Evolutionary conservation across 2,329 filamentous ascomycete genomes (phyloP), one percentile per base, ranked within the genome.

Genomic region (Calonectria hawksworthii): DNA sequence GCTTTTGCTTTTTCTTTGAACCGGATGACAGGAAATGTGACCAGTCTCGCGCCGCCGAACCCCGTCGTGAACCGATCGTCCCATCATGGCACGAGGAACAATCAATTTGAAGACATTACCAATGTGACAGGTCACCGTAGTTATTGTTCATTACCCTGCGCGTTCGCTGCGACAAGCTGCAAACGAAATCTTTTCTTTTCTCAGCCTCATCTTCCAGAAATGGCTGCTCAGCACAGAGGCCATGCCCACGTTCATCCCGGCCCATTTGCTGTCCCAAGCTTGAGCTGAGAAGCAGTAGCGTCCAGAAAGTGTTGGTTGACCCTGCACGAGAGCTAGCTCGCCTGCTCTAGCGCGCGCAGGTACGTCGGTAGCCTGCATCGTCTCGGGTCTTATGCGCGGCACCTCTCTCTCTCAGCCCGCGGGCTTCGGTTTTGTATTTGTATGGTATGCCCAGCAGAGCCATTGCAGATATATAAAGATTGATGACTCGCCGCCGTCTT

Each of bases 321-420:
- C 51, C 51, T 32, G 18, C 30, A 32, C 51, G 18, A 32, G 1
- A 47, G 44, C 44, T 50, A 65, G 61, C 61, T 65, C 41, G 16
- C 44, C 44, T 5, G 28, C 30, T 65, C n/a, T 65, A 50, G 61
- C 61, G 61, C 30, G 61, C 41, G 38, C n/a, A 50, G 41, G 28
- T 65, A 34, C 23, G 26, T 44, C 26, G 38, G 61, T n/a, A 21
- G 36, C 14, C 32, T 61, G n/a, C 56, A 7, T 50, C 16, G 41
- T 65, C 61, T 47, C 61, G 61, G 61, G 38, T 50, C 61, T 47
- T 47, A 30, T 63, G 34, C 61, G 36, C 61, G 41, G 61, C 61
- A 65, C 4, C 30, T 32, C 30, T n/a, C n/a, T n/a, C n/a, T n/a
- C 61, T 47, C 51, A 47, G 28, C 16, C 18, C 26, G 26, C 26